A percentile compares a stretch with the other conserved stretches of the same genome.
Evolutionary conservation across 768 basidiomycete species (phyloP).

Genomic region (Tylopilus subfusipes): DNA sequence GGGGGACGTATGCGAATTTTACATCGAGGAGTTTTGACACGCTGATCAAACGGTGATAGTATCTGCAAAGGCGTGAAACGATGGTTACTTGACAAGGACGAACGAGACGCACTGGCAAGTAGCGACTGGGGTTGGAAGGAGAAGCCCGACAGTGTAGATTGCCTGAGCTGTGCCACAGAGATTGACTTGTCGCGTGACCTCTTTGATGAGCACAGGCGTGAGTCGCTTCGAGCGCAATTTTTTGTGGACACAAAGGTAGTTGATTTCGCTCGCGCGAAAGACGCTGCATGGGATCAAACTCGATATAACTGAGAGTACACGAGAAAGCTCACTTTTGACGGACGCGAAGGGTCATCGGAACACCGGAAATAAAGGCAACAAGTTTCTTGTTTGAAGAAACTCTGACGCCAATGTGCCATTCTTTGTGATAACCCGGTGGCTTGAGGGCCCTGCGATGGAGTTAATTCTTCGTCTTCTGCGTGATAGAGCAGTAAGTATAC

Average conservation of each 20-base stretch:
- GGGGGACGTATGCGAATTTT: constrained; percentile 83
- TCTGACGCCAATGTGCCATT: constrained; percentile 96
- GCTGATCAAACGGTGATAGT: constrained; percentile 90
- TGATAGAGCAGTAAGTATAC: constrained; percentile 38
- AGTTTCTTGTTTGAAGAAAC: constrained; percentile 88
- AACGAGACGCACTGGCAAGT: constrained; percentile 62
- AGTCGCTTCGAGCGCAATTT: constrained; percentile 93
- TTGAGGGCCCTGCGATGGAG: constrained; percentile 71
- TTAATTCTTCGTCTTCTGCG: neutral
- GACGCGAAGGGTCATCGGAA: constrained; percentile 83
- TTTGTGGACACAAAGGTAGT: constrained; percentile 97
- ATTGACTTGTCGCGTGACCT: constrained; percentile 90
- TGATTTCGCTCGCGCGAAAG: constrained; percentile 84
- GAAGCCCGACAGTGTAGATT: constrained; percentile 92
- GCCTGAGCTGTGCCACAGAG: constrained; percentile 92
- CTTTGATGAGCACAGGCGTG: constrained; percentile 95
- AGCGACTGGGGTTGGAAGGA: constrained; percentile 90
- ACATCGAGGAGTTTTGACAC: constrained; percentile 89
- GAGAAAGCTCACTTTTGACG: constrained; percentile 63
- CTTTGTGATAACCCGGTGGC: constrained; percentile 87
- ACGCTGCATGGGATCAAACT: constrained; percentile 40
- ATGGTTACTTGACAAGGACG: neutral
- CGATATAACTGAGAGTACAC: neutral
- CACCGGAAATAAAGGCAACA: constrained; percentile 94
- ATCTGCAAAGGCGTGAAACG: constrained; percentile 44